Evolutionary conservation across 2,329 filamentous ascomycete genomes (phyloP).

Genomic region (Trichophyton mentagrophytes): DNA sequence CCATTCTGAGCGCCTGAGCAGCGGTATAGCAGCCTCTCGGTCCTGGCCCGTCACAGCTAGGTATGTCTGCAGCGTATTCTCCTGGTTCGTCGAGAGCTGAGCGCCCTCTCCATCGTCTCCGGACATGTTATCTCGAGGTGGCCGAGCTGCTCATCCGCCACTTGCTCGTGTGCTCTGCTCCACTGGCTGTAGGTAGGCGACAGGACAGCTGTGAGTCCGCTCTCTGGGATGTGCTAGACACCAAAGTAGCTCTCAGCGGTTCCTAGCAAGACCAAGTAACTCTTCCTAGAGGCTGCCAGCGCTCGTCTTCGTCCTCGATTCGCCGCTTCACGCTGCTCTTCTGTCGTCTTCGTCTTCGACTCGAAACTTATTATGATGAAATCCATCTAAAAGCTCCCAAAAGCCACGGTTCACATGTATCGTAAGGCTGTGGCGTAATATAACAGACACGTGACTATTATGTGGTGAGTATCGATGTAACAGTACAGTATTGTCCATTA

Average conservation of each 20-base stretch:
- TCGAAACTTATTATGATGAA: background rate
- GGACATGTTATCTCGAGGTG: slow-evolving; percentile 26
- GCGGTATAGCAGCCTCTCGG: slow-evolving; percentile 57
- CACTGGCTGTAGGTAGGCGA: too few relatives aligned
- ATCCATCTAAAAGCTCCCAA: background rate
- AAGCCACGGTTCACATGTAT: background rate
- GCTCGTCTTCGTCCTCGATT: background rate
- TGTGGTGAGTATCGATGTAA: background rate
- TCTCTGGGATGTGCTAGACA: too few relatives aligned
- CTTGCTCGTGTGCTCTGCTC: too few relatives aligned
- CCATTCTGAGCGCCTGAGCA: slow-evolving; percentile 84
- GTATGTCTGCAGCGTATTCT: slow-evolving; percentile 75
- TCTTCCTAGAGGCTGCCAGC: too few relatives aligned
- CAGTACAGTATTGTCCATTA: background rate
- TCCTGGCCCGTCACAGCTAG: slow-evolving; percentile 79
- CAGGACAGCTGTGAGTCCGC: too few relatives aligned
- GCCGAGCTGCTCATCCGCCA: background rate
- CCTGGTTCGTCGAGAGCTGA: slow-evolving; percentile 64
- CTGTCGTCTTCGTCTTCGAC: background rate
- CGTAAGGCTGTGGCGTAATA: background rate
- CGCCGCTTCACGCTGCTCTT: background rate
- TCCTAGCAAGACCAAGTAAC: too few relatives aligned
- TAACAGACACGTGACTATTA: background rate
- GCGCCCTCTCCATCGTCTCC: slow-evolving; percentile 40
- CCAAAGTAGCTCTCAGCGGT: too few relatives aligned